Evolutionary conservation across 306 rosid species (phyloP).

Genomic region (Casuarina glauca): DNA sequence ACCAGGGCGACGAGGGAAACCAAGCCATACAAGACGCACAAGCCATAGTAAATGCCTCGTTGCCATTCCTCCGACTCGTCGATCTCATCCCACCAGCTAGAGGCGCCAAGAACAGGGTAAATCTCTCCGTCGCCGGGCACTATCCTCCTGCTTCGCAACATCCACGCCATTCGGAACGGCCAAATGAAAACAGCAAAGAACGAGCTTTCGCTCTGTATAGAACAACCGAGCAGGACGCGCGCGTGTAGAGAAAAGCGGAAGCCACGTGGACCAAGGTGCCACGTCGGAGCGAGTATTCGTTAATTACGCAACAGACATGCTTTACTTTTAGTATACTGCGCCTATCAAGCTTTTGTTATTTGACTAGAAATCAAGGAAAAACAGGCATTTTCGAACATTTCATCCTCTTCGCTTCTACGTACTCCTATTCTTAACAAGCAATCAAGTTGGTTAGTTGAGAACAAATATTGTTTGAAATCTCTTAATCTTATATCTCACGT

Average conservation of each 20-base stretch:
- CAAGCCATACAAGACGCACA: conserved; percentile 48
- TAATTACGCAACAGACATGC: conserved; percentile 21
- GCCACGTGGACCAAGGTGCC: conserved; percentile 5
- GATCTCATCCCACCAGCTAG: conserved; percentile 39
- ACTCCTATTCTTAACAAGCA: neutral
- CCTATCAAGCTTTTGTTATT: neutral
- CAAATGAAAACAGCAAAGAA: neutral
- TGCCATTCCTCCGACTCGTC: conserved; percentile 38
- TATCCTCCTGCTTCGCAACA: conserved; percentile 33
- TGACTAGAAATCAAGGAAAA: neutral
- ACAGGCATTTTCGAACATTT: neutral
- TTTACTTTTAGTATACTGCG: neutral
- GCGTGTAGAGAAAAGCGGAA: conserved; percentile 2
- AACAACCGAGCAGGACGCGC: neutral
- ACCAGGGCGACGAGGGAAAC: conserved; percentile 66
- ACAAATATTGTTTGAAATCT: no score
- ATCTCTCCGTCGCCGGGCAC: conserved; percentile 25
- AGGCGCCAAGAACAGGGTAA: conserved; percentile 13
- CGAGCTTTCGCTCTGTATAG: neutral
- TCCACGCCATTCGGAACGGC: conserved; percentile 17
- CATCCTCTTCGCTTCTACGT: neutral
- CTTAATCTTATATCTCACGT: no score
- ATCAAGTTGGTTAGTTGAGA: no score
- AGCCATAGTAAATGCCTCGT: conserved; percentile 37
- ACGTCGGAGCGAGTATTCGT: conserved; percentile 38